Percentiles rank a stretch among this genome's conserved stretches.
Conservation (phyloP, 108 stramenopile species). For the Cyclotella choctawhatcheeana region DNA sequence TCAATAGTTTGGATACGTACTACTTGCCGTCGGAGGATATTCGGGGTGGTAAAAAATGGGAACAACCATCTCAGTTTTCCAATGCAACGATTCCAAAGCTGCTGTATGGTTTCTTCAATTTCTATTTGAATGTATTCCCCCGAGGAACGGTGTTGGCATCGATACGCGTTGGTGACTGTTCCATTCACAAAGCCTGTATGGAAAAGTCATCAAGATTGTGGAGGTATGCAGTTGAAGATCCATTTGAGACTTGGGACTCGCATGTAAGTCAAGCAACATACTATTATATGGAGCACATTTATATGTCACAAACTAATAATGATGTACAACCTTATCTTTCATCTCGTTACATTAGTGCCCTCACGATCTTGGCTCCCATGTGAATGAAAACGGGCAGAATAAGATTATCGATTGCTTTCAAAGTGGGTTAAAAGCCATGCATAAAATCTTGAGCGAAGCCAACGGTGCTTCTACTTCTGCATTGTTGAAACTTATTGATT, state of each 20-base stretch:
- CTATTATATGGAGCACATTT: not conserved
- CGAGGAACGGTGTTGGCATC: conserved; percentile 53
- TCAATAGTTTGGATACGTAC: conserved; percentile 69
- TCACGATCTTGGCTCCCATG: conserved; percentile 76
- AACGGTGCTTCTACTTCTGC: too few species aligned
- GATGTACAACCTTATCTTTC: not conserved
- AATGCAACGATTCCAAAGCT: conserved; percentile 50
- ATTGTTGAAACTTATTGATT: too few species aligned
- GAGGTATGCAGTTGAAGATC: conserved; percentile 80
- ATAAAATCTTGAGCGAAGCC: not conserved
- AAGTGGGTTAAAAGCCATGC: not conserved
- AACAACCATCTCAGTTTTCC: conserved; percentile 27
- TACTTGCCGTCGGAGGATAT: conserved; percentile 59
- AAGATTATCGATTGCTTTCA: conserved; percentile 41
- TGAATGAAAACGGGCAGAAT: conserved; percentile 52
- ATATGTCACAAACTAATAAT: not conserved
- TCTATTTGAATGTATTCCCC: conserved; percentile 67
- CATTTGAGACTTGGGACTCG: conserved; percentile 84
- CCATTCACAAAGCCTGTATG: conserved; percentile 62
- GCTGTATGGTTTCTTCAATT: conserved; percentile 80
- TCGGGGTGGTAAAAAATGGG: conserved; percentile 38
- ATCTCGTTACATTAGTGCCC: conserved; percentile 30
- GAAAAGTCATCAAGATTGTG: conserved; percentile 44
- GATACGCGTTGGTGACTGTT: conserved; percentile 56
- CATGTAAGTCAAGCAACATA: conserved; percentile 25